These are phyloP conservation scores for Irpex sp. DNA, from an alignment of 1,284 basidiomycete species.

Conservation along the genomic window DNA sequence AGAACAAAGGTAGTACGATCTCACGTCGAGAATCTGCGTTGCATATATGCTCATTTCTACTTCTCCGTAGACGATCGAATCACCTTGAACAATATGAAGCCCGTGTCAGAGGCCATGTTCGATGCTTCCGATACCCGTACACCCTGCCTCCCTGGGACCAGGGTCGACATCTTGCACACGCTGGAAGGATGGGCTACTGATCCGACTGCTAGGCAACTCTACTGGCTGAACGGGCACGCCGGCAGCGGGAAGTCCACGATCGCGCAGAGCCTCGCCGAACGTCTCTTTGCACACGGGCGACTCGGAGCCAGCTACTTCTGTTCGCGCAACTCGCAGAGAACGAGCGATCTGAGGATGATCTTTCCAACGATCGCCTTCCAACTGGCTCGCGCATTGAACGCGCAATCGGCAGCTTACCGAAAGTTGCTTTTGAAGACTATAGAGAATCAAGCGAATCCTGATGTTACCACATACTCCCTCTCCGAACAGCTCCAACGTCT, in stretches of 20 bases:
- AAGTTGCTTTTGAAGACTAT: background rate
- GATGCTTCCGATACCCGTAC: background rate
- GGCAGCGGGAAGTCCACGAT: conserved; percentile 16
- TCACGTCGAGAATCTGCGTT: no score
- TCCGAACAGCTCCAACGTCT: background rate
- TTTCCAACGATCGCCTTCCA: conserved; percentile 23
- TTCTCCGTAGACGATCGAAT: no score
- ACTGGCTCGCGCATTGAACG: conserved; percentile 12
- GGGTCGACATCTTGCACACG: background rate
- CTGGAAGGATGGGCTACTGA: background rate
- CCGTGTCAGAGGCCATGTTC: no score
- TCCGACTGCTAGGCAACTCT: background rate
- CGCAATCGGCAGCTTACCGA: background rate
- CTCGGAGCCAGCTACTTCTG: conserved; percentile 24
- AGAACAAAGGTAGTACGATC: no score
- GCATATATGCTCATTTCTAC: no score
- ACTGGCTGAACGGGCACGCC: conserved; percentile 13
- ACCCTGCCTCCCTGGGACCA: background rate
- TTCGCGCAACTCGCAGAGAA: conserved; percentile 11
- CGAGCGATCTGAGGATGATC: conserved; percentile 14
- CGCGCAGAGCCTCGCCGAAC: conserved; percentile 8
- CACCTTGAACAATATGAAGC: no score
- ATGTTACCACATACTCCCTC: background rate
- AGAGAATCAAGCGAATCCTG: background rate
- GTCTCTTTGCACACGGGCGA: background rate